Evolutionary conservation across 2,329 filamentous ascomycete genomes (phyloP).

Genomic region (Fusarium foetens): DNA sequence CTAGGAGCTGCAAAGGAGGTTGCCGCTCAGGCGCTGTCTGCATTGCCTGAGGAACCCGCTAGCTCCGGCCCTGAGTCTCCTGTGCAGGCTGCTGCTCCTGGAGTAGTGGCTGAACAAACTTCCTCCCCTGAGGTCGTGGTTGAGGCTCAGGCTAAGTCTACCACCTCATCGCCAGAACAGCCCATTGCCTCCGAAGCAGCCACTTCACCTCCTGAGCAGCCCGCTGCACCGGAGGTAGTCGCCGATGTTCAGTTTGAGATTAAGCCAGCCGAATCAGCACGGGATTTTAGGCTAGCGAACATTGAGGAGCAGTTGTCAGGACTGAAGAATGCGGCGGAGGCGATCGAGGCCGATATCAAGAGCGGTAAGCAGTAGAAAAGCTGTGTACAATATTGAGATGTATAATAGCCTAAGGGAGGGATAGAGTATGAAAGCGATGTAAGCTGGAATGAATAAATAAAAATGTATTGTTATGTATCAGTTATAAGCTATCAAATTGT

Average conservation of each 20-base stretch:
- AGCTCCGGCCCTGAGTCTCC: neutral
- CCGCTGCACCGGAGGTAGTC: neutral
- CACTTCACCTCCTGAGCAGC: neutral
- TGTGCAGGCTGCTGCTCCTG: neutral
- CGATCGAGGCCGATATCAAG: slow-evolving; percentile 39
- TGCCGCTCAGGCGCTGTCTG: slow-evolving; percentile 4
- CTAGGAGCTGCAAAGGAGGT: slow-evolving; percentile 23
- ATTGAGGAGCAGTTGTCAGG: slow-evolving; percentile 38
- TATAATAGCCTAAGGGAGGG: slow-evolving; percentile 36
- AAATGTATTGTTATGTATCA: slow-evolving; percentile 5
- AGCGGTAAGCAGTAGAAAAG: slow-evolving; percentile 37
- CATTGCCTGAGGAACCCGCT: neutral
- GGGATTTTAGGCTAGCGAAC: slow-evolving; percentile 16
- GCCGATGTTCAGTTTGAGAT: neutral
- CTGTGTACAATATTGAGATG: slow-evolving; percentile 41
- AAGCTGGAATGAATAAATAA: slow-evolving; percentile 27
- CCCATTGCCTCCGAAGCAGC: neutral
- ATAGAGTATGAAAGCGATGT: slow-evolving; percentile 29
- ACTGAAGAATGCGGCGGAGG: slow-evolving; percentile 29
- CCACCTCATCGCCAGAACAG: neutral
- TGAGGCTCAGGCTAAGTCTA: slow-evolving; percentile 3
- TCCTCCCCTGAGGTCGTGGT: neutral
- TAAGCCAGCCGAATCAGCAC: slow-evolving; percentile 1
- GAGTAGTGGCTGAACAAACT: neutral
- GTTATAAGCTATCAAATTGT: neutral